Percentiles rank a stretch among this genome's conserved stretches.
These are phyloP conservation scores for Emmonsiellopsis sp. DNA, from an alignment of 2,329 filamentous ascomycete genomes.

Conservation along the genomic window DNA sequence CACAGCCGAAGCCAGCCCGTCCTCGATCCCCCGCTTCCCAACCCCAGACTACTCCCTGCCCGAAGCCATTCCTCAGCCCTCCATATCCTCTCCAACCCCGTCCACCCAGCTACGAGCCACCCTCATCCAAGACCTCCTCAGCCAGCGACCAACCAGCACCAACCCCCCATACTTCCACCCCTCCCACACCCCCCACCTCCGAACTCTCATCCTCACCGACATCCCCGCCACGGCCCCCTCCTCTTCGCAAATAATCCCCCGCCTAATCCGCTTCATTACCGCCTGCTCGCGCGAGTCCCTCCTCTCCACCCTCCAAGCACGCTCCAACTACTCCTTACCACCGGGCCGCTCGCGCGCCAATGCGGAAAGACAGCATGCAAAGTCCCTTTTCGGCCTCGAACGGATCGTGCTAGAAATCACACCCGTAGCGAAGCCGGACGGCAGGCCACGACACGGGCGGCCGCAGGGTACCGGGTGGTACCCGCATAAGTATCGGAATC, in stretches of 20 bases:
- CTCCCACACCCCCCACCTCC: conserved; percentile 45
- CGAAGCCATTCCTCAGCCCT: neutral
- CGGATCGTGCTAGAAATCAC: conserved; percentile 50
- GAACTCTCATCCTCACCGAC: conserved; percentile 48
- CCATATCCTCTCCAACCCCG: conserved; percentile 9
- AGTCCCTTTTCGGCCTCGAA: conserved; percentile 46
- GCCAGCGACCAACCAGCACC: conserved; percentile 27
- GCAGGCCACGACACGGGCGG: neutral
- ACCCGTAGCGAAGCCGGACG: conserved; percentile 18
- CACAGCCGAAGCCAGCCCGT: no score
- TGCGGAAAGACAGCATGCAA: conserved; percentile 41
- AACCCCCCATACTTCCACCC: conserved; percentile 40
- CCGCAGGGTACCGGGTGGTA: conserved; percentile 26
- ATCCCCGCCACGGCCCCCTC: conserved; percentile 40
- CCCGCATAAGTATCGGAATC: conserved; percentile 36
- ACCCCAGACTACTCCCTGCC: conserved; percentile 2
- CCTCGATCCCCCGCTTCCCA: neutral
- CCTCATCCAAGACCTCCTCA: conserved; percentile 30
- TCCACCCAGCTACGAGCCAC: conserved; percentile 18
- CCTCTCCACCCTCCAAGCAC: conserved; percentile 45
- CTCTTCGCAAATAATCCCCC: conserved; percentile 34
- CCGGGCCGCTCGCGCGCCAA: conserved; percentile 44
- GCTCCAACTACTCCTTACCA: conserved; percentile 50
- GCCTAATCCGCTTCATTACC: conserved; percentile 46
- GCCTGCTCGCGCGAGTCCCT: conserved; percentile 48